phyloP scores from a whole-genome alignment of 2,329 filamentous ascomycete species.

The Knoxdaviesia proteae region DNA sequence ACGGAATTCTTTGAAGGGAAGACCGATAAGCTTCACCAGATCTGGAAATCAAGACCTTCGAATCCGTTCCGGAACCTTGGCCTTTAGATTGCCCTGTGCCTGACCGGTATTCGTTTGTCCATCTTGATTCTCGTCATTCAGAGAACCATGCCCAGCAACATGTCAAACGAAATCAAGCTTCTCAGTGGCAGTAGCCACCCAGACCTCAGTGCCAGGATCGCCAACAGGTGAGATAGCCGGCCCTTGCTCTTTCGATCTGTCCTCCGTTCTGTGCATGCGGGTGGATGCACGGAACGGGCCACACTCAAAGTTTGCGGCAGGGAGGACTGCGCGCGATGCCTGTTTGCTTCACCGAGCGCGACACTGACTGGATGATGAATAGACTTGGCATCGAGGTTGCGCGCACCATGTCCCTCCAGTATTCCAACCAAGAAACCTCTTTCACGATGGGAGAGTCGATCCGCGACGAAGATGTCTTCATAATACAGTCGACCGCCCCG shows the following conservation, averaged over 20 bases:
- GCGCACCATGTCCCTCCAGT: slow-evolving; percentile 63
- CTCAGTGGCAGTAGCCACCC: slow-evolving; percentile 27
- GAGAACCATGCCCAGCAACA: slow-evolving; percentile 9
- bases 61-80: too few species aligned
- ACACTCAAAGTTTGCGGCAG: too few species aligned
- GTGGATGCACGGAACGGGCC: too few species aligned
- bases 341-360: too few species aligned
- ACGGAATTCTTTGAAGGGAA: too few species aligned
- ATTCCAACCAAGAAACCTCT: slow-evolving; percentile 72
- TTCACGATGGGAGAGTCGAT: slow-evolving; percentile 94
- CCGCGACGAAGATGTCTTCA: slow-evolving; percentile 90
- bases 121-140: too few species aligned
- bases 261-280: too few species aligned
- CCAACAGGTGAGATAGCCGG: slow-evolving; percentile 15
- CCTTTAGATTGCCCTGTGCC: too few species aligned
- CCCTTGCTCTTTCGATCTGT: slow-evolving; percentile 5
- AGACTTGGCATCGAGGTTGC: slow-evolving; percentile 60
- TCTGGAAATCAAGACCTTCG: too few species aligned
- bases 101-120: too few species aligned
- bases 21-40: too few species aligned
- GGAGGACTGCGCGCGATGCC: too few species aligned
- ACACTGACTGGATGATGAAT: slow-evolving; percentile 9
- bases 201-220: slow-evolving; percentile 23
- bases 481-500: slow-evolving; percentile 82
- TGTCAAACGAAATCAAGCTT: slow-evolving; percentile 32